Evolutionary conservation across 23 red algal genomes (phyloP).

Genomic region (Gracilaria vermiculophylla): DNA sequence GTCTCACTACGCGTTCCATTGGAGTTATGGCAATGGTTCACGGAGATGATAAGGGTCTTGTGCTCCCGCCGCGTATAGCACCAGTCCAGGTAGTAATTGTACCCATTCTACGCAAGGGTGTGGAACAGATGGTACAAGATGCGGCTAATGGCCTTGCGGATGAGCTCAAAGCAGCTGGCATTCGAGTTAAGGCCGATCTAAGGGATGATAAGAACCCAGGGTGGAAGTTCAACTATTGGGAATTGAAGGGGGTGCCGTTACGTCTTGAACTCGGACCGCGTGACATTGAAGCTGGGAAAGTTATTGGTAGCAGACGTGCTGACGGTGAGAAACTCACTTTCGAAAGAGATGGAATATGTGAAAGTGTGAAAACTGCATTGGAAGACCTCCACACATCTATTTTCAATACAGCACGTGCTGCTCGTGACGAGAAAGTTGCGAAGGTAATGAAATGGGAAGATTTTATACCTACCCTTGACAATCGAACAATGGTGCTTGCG

Average conservation of each 20-base stretch:
- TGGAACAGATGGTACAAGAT: conserved; percentile 47
- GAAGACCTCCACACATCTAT: conserved; percentile 44
- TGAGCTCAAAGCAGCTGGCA: conserved; percentile 62
- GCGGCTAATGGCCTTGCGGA: conserved; percentile 27
- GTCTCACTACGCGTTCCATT: conserved; percentile 87
- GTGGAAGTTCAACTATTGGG: conserved; percentile 99
- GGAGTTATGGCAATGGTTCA: conserved; percentile 98
- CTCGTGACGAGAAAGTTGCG: conserved; percentile 40
- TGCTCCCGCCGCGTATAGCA: conserved; percentile 89
- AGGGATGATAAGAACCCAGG: conserved; percentile 92
- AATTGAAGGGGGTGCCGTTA: conserved; percentile 92
- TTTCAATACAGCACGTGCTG: conserved; percentile 32
- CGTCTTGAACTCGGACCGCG: conserved; percentile 91
- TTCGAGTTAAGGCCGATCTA: conserved; percentile 81
- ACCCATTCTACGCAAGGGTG: conserved; percentile 80
- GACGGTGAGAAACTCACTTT: conserved; percentile 66
- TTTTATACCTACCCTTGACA: conserved; percentile 78
- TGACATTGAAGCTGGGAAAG: conserved; percentile 70
- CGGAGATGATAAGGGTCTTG: conserved; percentile 91
- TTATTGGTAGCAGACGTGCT: conserved; percentile 56
- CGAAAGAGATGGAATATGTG: neutral
- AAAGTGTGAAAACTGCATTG: conserved; percentile 30
- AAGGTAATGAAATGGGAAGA: conserved; percentile 66
- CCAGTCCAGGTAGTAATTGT: conserved; percentile 91
- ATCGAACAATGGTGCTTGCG: conserved; percentile 72